Conservation (phyloP, 208 protist species). For the Trypanosoma rangeli region DNA sequence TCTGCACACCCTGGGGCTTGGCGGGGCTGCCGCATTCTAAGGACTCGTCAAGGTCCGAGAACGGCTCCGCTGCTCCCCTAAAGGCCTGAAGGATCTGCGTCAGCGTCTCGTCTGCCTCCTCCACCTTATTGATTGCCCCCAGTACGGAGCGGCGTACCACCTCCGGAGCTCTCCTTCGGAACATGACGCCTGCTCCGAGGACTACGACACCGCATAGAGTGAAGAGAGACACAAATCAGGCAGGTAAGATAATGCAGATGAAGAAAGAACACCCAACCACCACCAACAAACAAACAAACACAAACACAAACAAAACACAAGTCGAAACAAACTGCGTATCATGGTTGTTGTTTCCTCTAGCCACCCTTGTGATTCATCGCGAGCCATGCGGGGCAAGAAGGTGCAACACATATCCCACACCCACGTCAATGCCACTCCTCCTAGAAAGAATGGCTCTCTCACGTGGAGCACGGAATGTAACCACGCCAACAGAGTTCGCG, state of each 20-base stretch:
- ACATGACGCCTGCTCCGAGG: slow-evolving; percentile 32
- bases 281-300: slow-evolving; percentile 13
- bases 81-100: slow-evolving; percentile 36
- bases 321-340: too few species aligned
- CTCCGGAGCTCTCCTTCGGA: slow-evolving; percentile 34
- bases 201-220: background rate
- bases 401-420: background rate
- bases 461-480: background rate
- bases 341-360: too few species aligned
- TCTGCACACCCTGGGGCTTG: background rate
- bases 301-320: slow-evolving; percentile 6
- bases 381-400: too few species aligned
- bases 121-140: slow-evolving; percentile 10
- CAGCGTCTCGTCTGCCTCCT: slow-evolving; percentile 24
- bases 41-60: slow-evolving; percentile 71
- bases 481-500: background rate
- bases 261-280: slow-evolving; percentile 7
- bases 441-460: background rate
- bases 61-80: slow-evolving; percentile 38
- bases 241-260: slow-evolving; percentile 6
- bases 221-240: background rate
- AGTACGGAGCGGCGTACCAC: slow-evolving; percentile 21
- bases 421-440: background rate
- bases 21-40: slow-evolving; percentile 23
- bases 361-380: too few species aligned